Evolutionary conservation across 1,139 yeast species (phyloP).

Genomic region (Saccharomyces pastorianus): DNA sequence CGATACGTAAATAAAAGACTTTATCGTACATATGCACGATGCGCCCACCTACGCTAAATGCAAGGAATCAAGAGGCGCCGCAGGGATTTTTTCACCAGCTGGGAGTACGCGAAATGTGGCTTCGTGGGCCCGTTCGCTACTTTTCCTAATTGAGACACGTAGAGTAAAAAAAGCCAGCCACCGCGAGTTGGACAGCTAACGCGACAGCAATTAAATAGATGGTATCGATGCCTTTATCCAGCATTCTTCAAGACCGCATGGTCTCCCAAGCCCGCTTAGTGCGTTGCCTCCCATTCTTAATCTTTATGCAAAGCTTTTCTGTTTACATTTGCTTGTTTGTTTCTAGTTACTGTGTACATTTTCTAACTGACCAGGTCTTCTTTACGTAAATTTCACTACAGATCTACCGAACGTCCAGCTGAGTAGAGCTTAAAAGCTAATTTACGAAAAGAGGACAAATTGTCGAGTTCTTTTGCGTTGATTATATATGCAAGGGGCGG

Average conservation of each 20-base stretch:
- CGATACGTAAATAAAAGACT: not conserved
- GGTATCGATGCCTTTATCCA: not conserved
- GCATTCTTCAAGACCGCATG: not conserved
- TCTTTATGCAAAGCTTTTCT: not conserved
- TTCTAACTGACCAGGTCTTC: not conserved
- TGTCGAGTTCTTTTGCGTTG: not conserved
- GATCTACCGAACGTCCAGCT: not conserved
- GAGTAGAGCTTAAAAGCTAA: not conserved
- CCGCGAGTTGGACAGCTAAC: not conserved
- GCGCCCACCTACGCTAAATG: not conserved
- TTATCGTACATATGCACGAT: not conserved
- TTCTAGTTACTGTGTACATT: not conserved
- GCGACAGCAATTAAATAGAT: not conserved
- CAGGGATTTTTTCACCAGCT: not conserved
- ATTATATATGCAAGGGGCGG: not conserved
- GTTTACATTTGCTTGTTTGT: not conserved
- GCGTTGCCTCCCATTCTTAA: not conserved
- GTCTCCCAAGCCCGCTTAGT: not conserved
- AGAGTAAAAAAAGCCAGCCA: not conserved
- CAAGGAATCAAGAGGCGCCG: not conserved
- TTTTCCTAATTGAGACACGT: not conserved
- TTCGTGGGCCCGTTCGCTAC: not conserved
- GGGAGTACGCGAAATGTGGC: not conserved
- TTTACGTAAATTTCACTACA: not conserved
- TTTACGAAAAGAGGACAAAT: not conserved